Evolutionary conservation across 495 filamentous ascomycete genomes (phyloP), one percentile per base, ranked within the genome.

Genomic region (Penicillium salamii): DNA sequence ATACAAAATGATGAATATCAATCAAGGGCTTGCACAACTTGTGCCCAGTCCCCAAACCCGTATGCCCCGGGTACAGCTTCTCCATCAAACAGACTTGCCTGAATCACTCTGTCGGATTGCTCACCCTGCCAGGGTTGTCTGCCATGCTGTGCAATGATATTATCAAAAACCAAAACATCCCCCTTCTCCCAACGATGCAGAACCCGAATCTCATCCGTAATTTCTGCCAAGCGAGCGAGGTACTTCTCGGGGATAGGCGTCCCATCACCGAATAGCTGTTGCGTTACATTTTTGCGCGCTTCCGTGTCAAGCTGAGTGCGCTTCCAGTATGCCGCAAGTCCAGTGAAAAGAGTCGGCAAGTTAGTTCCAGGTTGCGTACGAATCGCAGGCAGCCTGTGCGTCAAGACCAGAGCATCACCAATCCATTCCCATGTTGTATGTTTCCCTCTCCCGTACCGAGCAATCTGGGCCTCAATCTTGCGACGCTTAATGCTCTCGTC

Each of bases 381-480:
- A 19, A 79, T 68, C 0, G 62, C 74, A 1, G 77, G 77, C 14
- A 81, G 49, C 8, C 68, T 63, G 43, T 73, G 67, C 55, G 67
- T 70, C 31, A 77, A 56, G 1, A 69, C 43, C 20, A 76, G 48
- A 0, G 62, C 70, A 32, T 71, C 68, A 35, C 71, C 70, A 19
- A 55, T 63, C 78, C 76, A 81, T 34, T 73, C 66, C 73, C 73
- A 80, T 0, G 71, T 76, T 6, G 73, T 70, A 50, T 62, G 37
- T 37, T 62, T 28, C 0, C 56, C 64, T 14, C 67, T 50, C 6
- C 55, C 60, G 49, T 74, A 63, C 17, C 77, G 66, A 6, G 62
- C 62, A 50, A 81, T 78, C 66, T 81, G 75, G 1, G 62, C 68
- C 46, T 82, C 77, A 21, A 79, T 71, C 55, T 79, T 80, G 1